A percentile compares a stretch with the other conserved stretches of the same genome.
Evolutionary conservation across 331 rosid species (phyloP).

Genomic region (Ulmus americana): DNA sequence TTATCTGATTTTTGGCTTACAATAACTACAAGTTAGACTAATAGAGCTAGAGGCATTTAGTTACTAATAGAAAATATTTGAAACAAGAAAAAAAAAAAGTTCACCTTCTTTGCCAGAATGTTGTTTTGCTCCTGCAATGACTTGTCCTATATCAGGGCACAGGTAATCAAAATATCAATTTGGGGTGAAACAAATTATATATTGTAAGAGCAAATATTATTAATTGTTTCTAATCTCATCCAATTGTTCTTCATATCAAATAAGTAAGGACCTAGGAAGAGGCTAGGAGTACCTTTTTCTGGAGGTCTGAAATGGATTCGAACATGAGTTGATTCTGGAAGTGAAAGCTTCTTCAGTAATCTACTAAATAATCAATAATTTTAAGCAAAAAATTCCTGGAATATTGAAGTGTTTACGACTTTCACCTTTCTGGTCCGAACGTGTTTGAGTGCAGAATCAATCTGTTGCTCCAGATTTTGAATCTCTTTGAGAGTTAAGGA

Average conservation of each 20-base stretch:
- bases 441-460: constrained; percentile 75
- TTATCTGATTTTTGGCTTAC: constrained; percentile 35
- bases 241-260: neutral
- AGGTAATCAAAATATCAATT: neutral
- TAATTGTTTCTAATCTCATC: neutral
- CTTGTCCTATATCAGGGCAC: constrained; percentile 51
- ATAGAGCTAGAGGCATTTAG: neutral
- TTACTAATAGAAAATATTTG: neutral
- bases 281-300: constrained; percentile 49
- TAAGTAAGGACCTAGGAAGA: neutral
- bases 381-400: neutral
- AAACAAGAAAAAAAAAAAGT: neutral
- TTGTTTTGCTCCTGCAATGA: constrained; percentile 70
- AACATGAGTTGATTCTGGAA: constrained; percentile 73
- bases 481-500: constrained; percentile 56
- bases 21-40: neutral
- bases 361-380: neutral
- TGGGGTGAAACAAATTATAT: neutral
- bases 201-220: too few relatives aligned
- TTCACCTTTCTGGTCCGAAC: constrained; percentile 67
- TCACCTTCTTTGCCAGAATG: constrained; percentile 55
- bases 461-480: constrained; percentile 80
- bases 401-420: neutral
- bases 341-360: neutral
- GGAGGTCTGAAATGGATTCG: constrained; percentile 74